Conservation (phyloP, 345 rosid genomes). For the Boechera divaricarpa region DNA sequence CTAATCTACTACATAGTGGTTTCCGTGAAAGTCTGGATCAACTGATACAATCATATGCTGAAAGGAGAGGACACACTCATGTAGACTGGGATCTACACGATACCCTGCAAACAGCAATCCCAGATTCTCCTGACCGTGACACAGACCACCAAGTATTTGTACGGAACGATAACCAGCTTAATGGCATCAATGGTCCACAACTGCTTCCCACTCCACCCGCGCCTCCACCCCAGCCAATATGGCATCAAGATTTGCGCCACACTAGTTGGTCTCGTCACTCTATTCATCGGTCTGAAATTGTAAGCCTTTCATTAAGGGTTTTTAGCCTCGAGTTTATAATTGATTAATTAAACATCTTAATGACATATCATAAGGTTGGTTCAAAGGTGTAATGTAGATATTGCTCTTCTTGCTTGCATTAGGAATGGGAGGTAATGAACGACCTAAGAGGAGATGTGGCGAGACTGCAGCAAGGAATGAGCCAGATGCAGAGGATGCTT, state of each 20-base stretch:
- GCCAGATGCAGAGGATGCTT: conserved; percentile 97
- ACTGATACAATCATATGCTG: conserved; percentile 89
- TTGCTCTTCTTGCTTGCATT: conserved; percentile 40
- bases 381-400: conserved; percentile 20
- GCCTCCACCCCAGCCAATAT: conserved; percentile 93
- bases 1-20: conserved; percentile 96
- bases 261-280: conserved; percentile 86
- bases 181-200: conserved; percentile 63
- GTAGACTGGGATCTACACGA: conserved; percentile 75
- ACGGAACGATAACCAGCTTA: conserved; percentile 61
- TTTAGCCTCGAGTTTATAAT: not conserved
- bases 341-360: not conserved
- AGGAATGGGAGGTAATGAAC: conserved; percentile 98
- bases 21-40: conserved; percentile 99
- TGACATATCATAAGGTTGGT: conserved; percentile 21
- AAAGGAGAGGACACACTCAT: conserved; percentile 87
- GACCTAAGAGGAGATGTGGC: conserved; percentile 94
- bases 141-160: conserved; percentile 73
- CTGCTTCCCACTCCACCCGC: conserved; percentile 78
- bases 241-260: conserved; percentile 93
- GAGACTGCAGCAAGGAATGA: conserved; percentile 97
- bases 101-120: conserved; percentile 59
- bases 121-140: conserved; percentile 64
- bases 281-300: conserved; percentile 90
- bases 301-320: conserved; percentile 47